Evolutionary conservation across 2,329 filamentous ascomycete genomes (phyloP), one percentile per base, ranked within the genome.

Genomic region (Exophiala lecanii-corni): DNA sequence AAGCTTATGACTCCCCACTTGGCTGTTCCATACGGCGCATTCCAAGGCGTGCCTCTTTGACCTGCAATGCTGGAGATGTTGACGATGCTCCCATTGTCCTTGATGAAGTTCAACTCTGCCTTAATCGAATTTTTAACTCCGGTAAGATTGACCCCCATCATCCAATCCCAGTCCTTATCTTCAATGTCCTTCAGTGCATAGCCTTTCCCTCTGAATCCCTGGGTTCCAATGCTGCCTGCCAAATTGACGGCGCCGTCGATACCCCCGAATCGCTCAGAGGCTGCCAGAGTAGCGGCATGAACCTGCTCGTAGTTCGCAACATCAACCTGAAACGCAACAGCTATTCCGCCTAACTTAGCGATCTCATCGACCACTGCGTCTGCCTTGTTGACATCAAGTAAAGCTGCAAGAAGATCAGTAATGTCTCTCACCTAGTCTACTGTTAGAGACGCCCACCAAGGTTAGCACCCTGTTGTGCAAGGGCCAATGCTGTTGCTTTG

Each of bases 1-100:
- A 72, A 57, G 2, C 66, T 69, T 5, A 71, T 55, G 5, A 71
- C 47, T 2, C 58, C 69, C 47, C 65, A 69, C 46, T 72, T 72
- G 4, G 62, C 58, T 2, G 61, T 58, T 5, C 61, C 65, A 45
- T 71, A 70, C 2, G 68, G 64, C 1, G 63, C 63, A 53, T 64
- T 28, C 9, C 17, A 17, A 4, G 43, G 21, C 12, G 9, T 18
- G n/a, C 38, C 43, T 10, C 10, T 15, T 18, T 20, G 20, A 19
- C 19, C 37, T 23, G 26, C 19, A 15, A 46, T 12, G 19, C 43
- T 46, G 3, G 30, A 25, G 7, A 38, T 38, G 31, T 46, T 46
- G 9, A 46, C 43, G 7, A 46, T 16, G 13, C 19, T 12, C 16
- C 21, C 31, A 5, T 34, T 30, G 32, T 37, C 36, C 16, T 46